Evolutionary conservation across 768 basidiomycete genomes (phyloP).

Genomic region (Podaxis sp.): DNA sequence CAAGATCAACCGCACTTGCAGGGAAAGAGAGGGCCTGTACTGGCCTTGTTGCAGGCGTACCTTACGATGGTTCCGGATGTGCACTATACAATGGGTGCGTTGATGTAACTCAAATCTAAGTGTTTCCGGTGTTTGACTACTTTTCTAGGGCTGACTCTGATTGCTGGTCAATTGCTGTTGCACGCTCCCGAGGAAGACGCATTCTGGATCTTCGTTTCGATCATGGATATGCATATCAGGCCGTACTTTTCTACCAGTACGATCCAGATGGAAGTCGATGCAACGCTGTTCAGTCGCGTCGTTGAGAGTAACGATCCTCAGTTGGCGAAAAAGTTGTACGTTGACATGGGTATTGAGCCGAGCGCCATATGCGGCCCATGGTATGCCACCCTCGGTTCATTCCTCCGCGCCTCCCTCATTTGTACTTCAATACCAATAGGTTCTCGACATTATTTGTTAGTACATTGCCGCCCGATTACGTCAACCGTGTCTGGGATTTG

Average conservation of each 20-base stretch:
- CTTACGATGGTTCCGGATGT: slow-evolving; percentile 85
- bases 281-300: slow-evolving; percentile 65
- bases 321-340: slow-evolving; percentile 66
- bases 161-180: slow-evolving; percentile 70
- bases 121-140: slow-evolving; percentile 6
- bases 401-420: background rate
- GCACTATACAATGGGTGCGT: slow-evolving; percentile 61
- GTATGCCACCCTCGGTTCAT: slow-evolving; percentile 32
- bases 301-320: slow-evolving; percentile 62
- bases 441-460: slow-evolving; percentile 73
- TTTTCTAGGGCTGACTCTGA: slow-evolving; percentile 58
- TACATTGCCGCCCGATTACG: slow-evolving; percentile 59
- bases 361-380: slow-evolving; percentile 61
- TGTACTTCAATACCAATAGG: slow-evolving; percentile 38
- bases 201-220: slow-evolving; percentile 86
- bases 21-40: slow-evolving; percentile 54
- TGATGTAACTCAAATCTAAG: background rate
- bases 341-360: slow-evolving; percentile 61
- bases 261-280: slow-evolving; percentile 75
- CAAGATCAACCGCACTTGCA: slow-evolving; percentile 58
- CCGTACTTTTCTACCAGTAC: slow-evolving; percentile 66
- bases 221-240: slow-evolving; percentile 85
- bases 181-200: slow-evolving; percentile 86
- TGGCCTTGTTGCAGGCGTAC: slow-evolving; percentile 68
- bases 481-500: slow-evolving; percentile 80